Base-by-base conservation (phyloP, 2,329 filamentous ascomycete species). In the Aureobasidium sp. region DNA sequence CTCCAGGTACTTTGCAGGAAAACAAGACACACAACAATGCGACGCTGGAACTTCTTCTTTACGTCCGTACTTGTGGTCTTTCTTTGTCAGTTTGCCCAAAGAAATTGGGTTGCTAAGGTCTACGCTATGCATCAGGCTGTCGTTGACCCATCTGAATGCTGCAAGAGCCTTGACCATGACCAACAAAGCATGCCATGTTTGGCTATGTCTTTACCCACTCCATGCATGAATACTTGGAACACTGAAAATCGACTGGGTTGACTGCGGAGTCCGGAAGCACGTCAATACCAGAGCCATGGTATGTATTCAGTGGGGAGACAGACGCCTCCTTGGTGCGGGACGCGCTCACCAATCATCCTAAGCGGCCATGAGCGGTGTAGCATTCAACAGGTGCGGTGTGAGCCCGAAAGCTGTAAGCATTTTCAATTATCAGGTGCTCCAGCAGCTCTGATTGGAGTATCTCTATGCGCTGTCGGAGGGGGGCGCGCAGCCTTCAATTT, bases 361-460 rank as follows among this genome's bases (percentile, higher is more conserved):
- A 57, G 27, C 40, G 29, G 27, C 27, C 37, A 29, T 27, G 37
- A 43, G 51, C 51, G 51, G 51, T 55, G 51, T 55, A 54, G 47
- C 47, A 10, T 25, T n/a, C 46, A 35, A 40, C 35, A 42, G 51
- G 53, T 57, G 53, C 53, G 53, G 53, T 57, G 53, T 46, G 53
- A 46, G 53, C 40, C 53, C 40, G 40, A 35, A 23, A 35, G 25
- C 19, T 55, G 53, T 57, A 46, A 57, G 53, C 40, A 27, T 57
- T 19, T 29, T 27, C 40, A 27, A 46, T 42, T 25, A 57, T 57
- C 53, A 57, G 29, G 40, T 57, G 53, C 40, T 40, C 29, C 38
- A 55, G 27, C 25, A 25, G 7, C n/a, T 43, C 27, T 55, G 51
- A 57, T 46, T 57, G 53, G 53, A 37, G 40, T 46, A 19, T 25